Evolutionary conservation across 306 rosid species (phyloP).

Genomic region (Luffa aegyptiaca): DNA sequence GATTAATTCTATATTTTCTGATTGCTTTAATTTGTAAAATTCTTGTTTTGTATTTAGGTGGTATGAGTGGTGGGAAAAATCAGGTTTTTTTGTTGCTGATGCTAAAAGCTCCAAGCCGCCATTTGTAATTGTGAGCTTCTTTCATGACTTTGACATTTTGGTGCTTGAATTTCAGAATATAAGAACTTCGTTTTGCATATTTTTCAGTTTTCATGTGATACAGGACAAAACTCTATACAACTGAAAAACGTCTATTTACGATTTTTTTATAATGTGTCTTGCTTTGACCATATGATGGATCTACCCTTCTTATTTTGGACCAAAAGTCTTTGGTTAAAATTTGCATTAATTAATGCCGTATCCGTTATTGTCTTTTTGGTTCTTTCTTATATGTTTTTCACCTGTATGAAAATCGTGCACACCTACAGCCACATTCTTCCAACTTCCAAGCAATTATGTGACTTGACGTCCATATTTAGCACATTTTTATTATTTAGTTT

Average conservation of each 20-base stretch:
- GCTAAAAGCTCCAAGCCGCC: slow-evolving; percentile 73
- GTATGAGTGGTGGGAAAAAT: slow-evolving; percentile 95
- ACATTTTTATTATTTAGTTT: background rate
- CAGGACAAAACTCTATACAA: background rate
- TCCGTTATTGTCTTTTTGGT: background rate
- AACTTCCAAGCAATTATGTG: background rate
- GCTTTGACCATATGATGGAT: background rate
- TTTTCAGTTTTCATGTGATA: background rate
- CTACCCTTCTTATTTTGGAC: background rate
- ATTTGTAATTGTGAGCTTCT: slow-evolving; percentile 66
- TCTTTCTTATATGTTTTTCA: background rate
- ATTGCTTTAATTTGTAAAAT: slow-evolving; percentile 8
- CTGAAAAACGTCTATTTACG: background rate
- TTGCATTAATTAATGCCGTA: background rate
- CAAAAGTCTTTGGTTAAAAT: background rate
- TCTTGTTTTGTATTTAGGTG: slow-evolving; percentile 49
- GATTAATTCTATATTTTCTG: background rate
- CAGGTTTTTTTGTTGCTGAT: slow-evolving; percentile 67
- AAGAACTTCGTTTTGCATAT: background rate
- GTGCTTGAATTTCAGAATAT: background rate
- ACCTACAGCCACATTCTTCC: slow-evolving; percentile 1
- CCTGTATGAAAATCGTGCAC: background rate
- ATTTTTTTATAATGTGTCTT: background rate
- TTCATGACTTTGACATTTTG: slow-evolving; percentile 7
- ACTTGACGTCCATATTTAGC: background rate